phyloP scores from a whole-genome alignment of 805 yeast species.

The Metschnikowia peoriensis region DNA sequence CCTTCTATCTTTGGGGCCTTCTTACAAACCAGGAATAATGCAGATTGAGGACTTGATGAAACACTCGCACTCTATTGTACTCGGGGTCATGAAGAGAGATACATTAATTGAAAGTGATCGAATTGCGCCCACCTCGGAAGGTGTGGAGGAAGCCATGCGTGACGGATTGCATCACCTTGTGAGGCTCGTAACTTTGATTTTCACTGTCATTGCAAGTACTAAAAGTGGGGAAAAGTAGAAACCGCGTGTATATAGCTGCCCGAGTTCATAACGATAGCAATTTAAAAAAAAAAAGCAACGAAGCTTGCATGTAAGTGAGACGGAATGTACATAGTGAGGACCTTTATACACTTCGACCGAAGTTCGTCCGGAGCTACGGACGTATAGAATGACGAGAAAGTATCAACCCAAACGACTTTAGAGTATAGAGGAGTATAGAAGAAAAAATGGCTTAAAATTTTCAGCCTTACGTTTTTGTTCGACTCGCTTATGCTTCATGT shows the following conservation, averaged over 20 bases:
- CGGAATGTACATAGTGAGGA: not conserved
- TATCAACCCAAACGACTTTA: no score
- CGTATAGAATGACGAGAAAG: no score
- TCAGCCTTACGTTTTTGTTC: no score
- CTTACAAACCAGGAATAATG: constrained; percentile 56
- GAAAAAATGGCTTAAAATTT: no score
- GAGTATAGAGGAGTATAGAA: no score
- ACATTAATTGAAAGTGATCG: constrained; percentile 29
- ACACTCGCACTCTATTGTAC: constrained; percentile 53
- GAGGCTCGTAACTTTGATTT: constrained; percentile 14
- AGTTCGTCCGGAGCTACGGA: no score
- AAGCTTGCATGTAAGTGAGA: not conserved
- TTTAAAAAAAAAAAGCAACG: not conserved
- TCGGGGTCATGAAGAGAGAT: constrained; percentile 64
- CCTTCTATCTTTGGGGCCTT: constrained; percentile 73
- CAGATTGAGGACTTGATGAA: constrained; percentile 52
- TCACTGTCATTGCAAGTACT: constrained; percentile 10
- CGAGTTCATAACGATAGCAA: not conserved
- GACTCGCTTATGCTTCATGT: not conserved
- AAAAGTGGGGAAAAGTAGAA: constrained; percentile 7
- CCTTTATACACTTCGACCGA: no score
- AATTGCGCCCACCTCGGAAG: constrained; percentile 12
- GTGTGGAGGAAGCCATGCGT: constrained; percentile 27
- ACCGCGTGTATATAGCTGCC: not conserved
- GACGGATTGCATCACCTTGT: constrained; percentile 52